Evolutionary conservation across 2,329 filamentous ascomycete genomes (phyloP).

Genomic region (Tothia fuscella): DNA sequence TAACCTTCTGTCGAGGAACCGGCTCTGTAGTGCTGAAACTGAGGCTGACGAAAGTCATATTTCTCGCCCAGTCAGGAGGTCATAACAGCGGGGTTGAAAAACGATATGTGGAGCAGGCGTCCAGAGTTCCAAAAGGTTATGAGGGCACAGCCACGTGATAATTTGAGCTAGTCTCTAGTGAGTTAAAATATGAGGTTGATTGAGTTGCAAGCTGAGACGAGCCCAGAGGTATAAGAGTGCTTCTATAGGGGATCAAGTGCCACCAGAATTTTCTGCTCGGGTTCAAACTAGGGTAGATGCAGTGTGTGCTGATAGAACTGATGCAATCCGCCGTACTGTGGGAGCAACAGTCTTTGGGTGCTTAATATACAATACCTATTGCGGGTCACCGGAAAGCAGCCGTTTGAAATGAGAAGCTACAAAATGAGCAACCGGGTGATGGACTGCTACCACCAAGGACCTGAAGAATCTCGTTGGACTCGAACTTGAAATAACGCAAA

Average conservation of each 20-base stretch:
- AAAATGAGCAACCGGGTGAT: background rate
- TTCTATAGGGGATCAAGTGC: slow-evolving; percentile 1
- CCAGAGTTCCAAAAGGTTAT: too few species aligned
- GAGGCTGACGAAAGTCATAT: slow-evolving; percentile 2
- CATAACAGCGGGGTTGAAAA: background rate
- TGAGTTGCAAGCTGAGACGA: background rate
- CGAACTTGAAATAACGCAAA: background rate
- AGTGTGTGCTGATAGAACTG: background rate
- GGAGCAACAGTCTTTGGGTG: too few species aligned
- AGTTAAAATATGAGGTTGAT: background rate
- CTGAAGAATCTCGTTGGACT: background rate
- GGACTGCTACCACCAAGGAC: too few species aligned
- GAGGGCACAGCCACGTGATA: too few species aligned
- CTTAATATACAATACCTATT: too few species aligned
- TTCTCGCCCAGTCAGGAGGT: background rate
- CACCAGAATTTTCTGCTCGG: background rate
- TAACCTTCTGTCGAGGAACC: slow-evolving; percentile 1
- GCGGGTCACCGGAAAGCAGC: too few species aligned
- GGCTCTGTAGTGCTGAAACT: background rate
- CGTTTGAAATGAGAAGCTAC: too few species aligned
- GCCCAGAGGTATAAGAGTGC: background rate
- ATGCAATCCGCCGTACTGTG: background rate
- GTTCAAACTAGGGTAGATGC: background rate
- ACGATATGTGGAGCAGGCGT: too few species aligned
- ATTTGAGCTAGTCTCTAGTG: background rate